Conservation (phyloP, 345 rosid species). For the Aethionema arabicum region DNA sequence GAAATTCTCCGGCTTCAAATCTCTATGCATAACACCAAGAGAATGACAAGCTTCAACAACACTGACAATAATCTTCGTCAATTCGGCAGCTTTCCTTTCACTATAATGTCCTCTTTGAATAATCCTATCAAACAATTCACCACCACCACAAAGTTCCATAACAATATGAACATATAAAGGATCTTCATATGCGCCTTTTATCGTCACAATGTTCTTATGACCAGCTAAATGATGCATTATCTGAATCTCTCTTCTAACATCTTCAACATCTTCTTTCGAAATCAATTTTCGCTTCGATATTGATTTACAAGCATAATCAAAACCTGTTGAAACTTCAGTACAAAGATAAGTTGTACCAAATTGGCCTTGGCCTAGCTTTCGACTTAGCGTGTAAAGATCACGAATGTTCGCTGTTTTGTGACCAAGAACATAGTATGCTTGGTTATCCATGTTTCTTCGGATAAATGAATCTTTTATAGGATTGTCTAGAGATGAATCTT, state of each 20-base stretch:
- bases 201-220: slow-evolving; percentile 86
- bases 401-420: slow-evolving; percentile 86
- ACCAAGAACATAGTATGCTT: slow-evolving; percentile 78
- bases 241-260: slow-evolving; percentile 97
- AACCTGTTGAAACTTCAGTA: slow-evolving; percentile 58
- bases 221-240: slow-evolving; percentile 99
- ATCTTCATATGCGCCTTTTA: slow-evolving; percentile 97
- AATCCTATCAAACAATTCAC: slow-evolving; percentile 94
- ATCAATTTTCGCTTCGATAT: slow-evolving; percentile 94
- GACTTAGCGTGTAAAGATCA: slow-evolving; percentile 78
- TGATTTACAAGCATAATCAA: slow-evolving; percentile 90
- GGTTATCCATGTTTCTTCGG: slow-evolving; percentile 66
- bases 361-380: slow-evolving; percentile 95
- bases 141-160: slow-evolving; percentile 97
- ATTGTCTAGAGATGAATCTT: slow-evolving; percentile 38
- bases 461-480: slow-evolving; percentile 49
- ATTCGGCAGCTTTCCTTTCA: slow-evolving; percentile 93
- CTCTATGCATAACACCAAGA: slow-evolving; percentile 97
- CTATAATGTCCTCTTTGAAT: slow-evolving; percentile 97
- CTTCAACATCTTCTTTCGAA: slow-evolving; percentile 92
- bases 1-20: slow-evolving; percentile 97
- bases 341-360: slow-evolving; percentile 91
- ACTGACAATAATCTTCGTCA: slow-evolving; percentile 91
- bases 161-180: slow-evolving; percentile 82
- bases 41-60: slow-evolving; percentile 98